These are phyloP conservation scores for Gossypium raimondii DNA, from an alignment of 345 rosid genomes.

Conservation along the genomic window DNA sequence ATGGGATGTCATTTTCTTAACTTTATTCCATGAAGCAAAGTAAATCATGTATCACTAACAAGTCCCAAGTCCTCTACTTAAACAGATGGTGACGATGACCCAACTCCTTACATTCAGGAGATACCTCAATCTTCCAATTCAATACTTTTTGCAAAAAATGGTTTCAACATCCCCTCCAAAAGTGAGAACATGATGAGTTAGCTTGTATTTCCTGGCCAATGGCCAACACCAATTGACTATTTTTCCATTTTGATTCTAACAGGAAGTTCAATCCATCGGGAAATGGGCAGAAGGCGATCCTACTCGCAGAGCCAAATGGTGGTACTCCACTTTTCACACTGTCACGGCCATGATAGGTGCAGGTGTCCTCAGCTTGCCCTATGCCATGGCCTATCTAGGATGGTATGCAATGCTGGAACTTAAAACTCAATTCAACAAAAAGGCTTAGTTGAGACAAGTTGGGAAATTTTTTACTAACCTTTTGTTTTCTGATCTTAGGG, in stretches of 20 bases:
- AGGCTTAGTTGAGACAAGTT: background rate
- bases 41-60: background rate
- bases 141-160: conserved; percentile 32
- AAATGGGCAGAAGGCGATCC: conserved; percentile 64
- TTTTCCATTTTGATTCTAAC: conserved; percentile 8
- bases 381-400: conserved; percentile 96
- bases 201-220: background rate
- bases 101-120: conserved; percentile 15
- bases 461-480: background rate
- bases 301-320: conserved; percentile 82
- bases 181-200: conserved; percentile 24
- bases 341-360: conserved; percentile 99
- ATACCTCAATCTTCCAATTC: background rate
- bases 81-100: conserved; percentile 17
- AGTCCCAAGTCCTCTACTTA: conserved; percentile 18
- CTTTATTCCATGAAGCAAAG: conserved; percentile 8
- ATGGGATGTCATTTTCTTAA: background rate
- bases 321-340: conserved; percentile 90
- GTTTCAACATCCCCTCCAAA: conserved; percentile 54
- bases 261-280: conserved; percentile 45
- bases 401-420: conserved; percentile 41
- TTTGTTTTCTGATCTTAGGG: conserved; percentile 48
- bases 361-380: conserved; percentile 90
- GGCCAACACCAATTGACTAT: background rate
- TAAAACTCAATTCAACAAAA: background rate